Base-by-base conservation (phyloP, 441 rosid genomes). In the Croton laevigatus region DNA sequence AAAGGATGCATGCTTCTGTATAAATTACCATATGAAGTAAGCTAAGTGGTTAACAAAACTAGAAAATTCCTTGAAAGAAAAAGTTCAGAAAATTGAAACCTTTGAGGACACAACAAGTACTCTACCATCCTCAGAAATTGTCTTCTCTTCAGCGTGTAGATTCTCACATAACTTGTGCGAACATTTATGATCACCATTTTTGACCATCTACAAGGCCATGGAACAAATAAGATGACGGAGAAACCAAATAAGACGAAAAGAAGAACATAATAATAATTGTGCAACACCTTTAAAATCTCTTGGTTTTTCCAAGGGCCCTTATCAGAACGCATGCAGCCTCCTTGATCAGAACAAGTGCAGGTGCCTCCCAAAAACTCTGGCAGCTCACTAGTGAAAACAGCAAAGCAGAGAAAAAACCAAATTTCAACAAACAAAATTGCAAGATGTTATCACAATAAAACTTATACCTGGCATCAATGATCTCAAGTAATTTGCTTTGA, bases 351-450 rank as follows among this genome's bases (percentile, higher is more conserved):
- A 81, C 98, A 94, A 70, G 89, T 89, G 80, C 99, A 94, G 79
- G 91, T 69, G 11, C 99, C 99, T 72, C 99, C 98, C 64, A 94
- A 81, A 78, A 94, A 94, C n/a, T 89, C 94, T 11, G 98, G 98
- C 84, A 94, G 72, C 84, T 94, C 94, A 79, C 98, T 94, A 76
- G 49, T 32, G 53, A 66, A 37, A 53, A 19, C 8, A 5, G 3
- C 19, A 19, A 53, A 53, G 19, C 11, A 10, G 27, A 45, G 40
- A 62, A 6, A 32, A n/a, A 37, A 32, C 57, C 5, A 65, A 14
- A 32, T 22, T 20, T 10, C 3, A 17, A 38, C 37, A 54, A 36
- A 49, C 22, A 51, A 51, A 38, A 6, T 23, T 59, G 48, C 42
- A 61, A 12, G 5, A 49, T 23, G 17, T 16, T 36, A 37, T 23